Evolutionary conservation across 2,329 filamentous ascomycete species (phyloP), one percentile per base, ranked within the genome.

Genomic region (Fusarium kyushuense): DNA sequence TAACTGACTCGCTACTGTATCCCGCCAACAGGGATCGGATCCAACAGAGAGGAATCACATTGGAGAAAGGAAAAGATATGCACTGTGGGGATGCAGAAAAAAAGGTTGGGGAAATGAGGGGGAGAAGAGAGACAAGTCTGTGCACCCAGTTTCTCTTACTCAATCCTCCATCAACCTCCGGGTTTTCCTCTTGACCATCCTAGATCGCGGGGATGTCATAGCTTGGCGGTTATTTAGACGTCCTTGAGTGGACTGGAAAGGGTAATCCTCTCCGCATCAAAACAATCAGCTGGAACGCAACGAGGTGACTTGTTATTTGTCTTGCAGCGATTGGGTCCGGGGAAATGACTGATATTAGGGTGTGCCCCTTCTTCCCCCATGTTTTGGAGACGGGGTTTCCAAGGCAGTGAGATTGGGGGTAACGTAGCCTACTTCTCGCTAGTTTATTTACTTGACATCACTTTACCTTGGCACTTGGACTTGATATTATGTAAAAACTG

Each of bases 31-130:
- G n/a, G 42, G 42, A 45, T 30, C 10, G 19, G 33, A 29, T 23
- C 25, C 32, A 35, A 60, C 49, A 33, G 32, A 42, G 27, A 32
- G 21, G 45, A 45, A 29, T 30, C 43, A 25, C 33, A 21, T 68
- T 67, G 64, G 58, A 59, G 53, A 59, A 38, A 55, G 53, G 54
- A 38, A 33, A 52, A 46, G 6, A 45, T 25, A 11, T 6, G 19
- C 42, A 30, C 6, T 63, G 64, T 68, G 64, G 64, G 58, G 63
- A 27, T 10, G 16, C 6, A 8, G n/a, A 5, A n/a, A 17, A 27
- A 43, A 25, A 47, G 54, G 51, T 67, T 66, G 63, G 64, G 64
- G 64, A 58, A 67, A 59, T 58, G 63, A 67, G 64, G 63, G 64
- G 64, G 21, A 47, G n/a, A 47, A 8, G 8, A 40, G 27, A 43